These are phyloP conservation scores for Brettanomyces sp. DNA, from an alignment of 805 yeast species.

Conservation along the genomic window DNA sequence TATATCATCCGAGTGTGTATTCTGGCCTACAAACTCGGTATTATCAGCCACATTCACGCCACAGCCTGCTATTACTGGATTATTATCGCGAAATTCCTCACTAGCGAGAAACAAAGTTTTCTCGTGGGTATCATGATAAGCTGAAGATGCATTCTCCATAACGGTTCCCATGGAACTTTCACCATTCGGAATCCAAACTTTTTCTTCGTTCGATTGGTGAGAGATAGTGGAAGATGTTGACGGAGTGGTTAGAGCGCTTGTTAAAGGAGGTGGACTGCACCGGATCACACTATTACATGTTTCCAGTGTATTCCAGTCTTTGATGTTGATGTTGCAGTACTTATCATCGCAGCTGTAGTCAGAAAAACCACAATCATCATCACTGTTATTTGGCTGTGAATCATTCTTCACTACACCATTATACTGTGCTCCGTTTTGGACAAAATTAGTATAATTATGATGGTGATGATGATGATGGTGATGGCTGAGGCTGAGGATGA, in stretches of 20 bases:
- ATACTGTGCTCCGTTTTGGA: neutral
- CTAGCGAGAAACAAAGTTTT: no score
- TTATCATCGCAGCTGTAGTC: constrained; percentile 2
- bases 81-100: neutral
- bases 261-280: neutral
- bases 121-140: no score
- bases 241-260: neutral
- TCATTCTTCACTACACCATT: no score
- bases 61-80: neutral
- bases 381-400: neutral
- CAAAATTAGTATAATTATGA: neutral
- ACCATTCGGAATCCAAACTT: neutral
- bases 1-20: neutral
- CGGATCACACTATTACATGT: constrained; percentile 1
- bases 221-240: neutral
- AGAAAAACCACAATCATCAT: constrained; percentile 2
- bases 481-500: no score
- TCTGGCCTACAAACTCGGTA: neutral
- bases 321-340: neutral
- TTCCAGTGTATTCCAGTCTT: neutral
- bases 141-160: no score
- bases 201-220: neutral
- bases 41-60: neutral
- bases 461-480: constrained; percentile 1
- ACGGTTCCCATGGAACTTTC: no score